These are phyloP conservation scores for Fusarium sp. DNA, from an alignment of 2,329 filamentous ascomycete genomes.

Conservation along the genomic window DNA sequence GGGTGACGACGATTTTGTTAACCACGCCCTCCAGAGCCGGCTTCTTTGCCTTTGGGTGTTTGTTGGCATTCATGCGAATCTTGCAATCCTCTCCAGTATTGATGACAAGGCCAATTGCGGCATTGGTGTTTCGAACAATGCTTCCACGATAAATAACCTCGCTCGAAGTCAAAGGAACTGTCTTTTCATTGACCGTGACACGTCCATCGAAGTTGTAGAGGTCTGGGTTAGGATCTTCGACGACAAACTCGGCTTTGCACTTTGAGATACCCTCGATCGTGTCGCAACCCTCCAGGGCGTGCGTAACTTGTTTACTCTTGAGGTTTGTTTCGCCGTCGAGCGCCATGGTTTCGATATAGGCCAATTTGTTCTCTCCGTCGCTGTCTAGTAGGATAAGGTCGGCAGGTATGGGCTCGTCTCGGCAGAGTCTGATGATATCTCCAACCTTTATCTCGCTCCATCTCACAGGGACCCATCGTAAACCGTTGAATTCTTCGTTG, in stretches of 20 bases:
- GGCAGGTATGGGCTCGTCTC: slow-evolving; percentile 85
- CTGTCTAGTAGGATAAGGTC: slow-evolving; percentile 85
- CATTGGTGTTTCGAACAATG: slow-evolving; percentile 81
- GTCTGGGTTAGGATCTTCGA: slow-evolving; percentile 82
- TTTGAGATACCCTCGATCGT: slow-evolving; percentile 65
- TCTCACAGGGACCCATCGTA: slow-evolving; percentile 63
- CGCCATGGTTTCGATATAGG: slow-evolving; percentile 88
- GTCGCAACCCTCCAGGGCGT: slow-evolving; percentile 68
- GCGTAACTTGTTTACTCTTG: slow-evolving; percentile 78
- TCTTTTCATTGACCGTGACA: slow-evolving; percentile 68
- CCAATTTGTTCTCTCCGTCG: slow-evolving; percentile 80
- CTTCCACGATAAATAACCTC: slow-evolving; percentile 91
- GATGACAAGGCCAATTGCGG: slow-evolving; percentile 81
- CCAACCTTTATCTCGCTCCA: slow-evolving; percentile 64
- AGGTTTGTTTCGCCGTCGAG: slow-evolving; percentile 86
- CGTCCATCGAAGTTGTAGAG: slow-evolving; percentile 82
- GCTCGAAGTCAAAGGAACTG: slow-evolving; percentile 78
- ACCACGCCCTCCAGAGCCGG: slow-evolving; percentile 80
- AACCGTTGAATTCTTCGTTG: slow-evolving; percentile 71
- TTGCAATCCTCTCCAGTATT: slow-evolving; percentile 94
- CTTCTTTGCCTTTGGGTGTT: slow-evolving; percentile 86
- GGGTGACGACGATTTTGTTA: slow-evolving; percentile 83
- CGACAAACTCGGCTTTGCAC: slow-evolving; percentile 72
- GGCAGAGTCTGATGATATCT: slow-evolving; percentile 61
- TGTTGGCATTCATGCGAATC: slow-evolving; percentile 92